Conservation (phyloP, 2,329 filamentous ascomycete genomes). For the Calonectria ilicicola region DNA sequence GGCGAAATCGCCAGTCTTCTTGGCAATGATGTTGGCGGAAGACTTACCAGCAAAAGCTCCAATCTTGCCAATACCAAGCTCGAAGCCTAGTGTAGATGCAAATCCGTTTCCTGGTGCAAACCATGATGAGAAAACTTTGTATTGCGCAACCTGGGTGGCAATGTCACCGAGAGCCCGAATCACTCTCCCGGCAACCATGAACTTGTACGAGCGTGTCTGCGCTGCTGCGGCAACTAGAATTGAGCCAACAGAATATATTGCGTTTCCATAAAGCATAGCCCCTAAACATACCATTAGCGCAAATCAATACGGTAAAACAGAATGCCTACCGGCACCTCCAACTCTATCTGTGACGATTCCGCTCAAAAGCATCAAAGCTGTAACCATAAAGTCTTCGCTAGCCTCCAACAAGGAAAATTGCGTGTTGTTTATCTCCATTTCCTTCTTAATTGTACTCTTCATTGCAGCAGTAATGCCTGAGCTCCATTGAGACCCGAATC, state of each 20-base stretch:
- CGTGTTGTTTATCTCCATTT: conserved; percentile 69
- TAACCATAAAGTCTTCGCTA: conserved; percentile 71
- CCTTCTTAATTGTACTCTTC: conserved; percentile 70
- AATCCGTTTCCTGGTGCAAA: conserved; percentile 71
- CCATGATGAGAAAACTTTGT: conserved; percentile 74
- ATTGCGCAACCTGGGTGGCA: conserved; percentile 72
- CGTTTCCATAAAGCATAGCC: conserved; percentile 69
- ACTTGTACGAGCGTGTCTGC: conserved; percentile 64
- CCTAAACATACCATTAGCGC: conserved; percentile 36
- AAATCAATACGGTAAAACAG: neutral
- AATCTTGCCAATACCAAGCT: conserved; percentile 70
- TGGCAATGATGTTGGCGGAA: conserved; percentile 69
- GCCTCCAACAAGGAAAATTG: conserved; percentile 69
- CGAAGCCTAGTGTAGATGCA: conserved; percentile 70
- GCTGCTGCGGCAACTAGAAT: conserved; percentile 69
- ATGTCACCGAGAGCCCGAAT: conserved; percentile 70
- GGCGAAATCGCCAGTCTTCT: conserved; percentile 66
- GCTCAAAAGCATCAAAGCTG: conserved; percentile 63
- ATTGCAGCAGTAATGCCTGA: conserved; percentile 68
- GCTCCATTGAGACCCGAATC: conserved; percentile 70
- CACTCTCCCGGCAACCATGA: conserved; percentile 69
- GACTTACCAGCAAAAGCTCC: conserved; percentile 70
- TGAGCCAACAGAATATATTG: conserved; percentile 66
- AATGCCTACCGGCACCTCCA: conserved; percentile 61
- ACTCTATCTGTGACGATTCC: conserved; percentile 68